phyloP scores from a whole-genome alignment of 345 rosid species.

The Populus euphratica region DNA sequence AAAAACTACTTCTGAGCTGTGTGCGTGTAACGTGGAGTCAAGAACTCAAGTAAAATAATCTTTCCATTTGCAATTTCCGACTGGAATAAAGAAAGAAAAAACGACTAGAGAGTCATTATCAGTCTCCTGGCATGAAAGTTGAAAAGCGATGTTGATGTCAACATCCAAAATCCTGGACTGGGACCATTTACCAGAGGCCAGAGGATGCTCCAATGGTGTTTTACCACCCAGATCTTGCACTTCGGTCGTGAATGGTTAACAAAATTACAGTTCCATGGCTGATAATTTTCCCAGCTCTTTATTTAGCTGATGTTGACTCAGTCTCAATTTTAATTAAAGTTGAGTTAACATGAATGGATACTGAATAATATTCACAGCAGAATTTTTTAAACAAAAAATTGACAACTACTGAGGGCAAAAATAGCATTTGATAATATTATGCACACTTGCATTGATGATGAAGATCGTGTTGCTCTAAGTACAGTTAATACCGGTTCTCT shows the following conservation, averaged over 20 bases:
- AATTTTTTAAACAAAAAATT: not conserved
- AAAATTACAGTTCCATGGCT: not conserved
- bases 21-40: no score
- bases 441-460: conserved; percentile 36
- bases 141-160: no score
- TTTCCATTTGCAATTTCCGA: no score
- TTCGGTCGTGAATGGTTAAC: not conserved
- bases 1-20: no score
- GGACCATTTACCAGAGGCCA: not conserved
- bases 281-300: not conserved
- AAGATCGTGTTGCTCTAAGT: conserved; percentile 9
- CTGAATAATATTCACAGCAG: not conserved
- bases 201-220: not conserved
- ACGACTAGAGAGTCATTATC: no score
- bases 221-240: not conserved
- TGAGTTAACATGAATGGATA: not conserved
- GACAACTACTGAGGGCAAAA: not conserved
- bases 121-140: no score
- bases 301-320: not conserved
- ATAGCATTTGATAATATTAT: conserved; percentile 30
- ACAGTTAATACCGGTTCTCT: conserved; percentile 18
- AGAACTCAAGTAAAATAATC: no score
- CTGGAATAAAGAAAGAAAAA: no score
- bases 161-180: not conserved
- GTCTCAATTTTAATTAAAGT: not conserved